phyloP scores from a whole-genome alignment of 257 asterid species.

The Lantana camara region DNA sequence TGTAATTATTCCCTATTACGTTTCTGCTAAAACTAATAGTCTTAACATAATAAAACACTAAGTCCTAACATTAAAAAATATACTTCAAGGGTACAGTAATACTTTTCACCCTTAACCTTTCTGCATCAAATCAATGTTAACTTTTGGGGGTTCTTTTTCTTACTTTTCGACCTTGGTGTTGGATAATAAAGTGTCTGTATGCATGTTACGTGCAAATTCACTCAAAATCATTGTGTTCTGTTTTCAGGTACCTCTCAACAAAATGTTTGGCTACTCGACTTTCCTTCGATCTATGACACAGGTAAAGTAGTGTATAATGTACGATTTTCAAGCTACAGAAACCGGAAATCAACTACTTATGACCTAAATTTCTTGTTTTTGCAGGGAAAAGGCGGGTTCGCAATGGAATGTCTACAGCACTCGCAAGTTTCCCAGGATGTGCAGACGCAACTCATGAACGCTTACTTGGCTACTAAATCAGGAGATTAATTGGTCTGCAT shows the following conservation, averaged over 20 bases:
- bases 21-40: no score
- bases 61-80: no score
- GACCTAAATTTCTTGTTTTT: neutral
- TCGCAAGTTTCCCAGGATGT: constrained; percentile 80
- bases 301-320: constrained; percentile 43
- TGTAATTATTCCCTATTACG: no score
- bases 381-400: constrained; percentile 98
- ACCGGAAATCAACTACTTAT: neutral
- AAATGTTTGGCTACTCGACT: constrained; percentile 97
- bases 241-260: constrained; percentile 95
- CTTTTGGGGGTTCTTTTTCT: no score
- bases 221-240: no score
- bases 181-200: no score
- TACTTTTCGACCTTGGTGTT: no score
- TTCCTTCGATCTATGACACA: constrained; percentile 98
- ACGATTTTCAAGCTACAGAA: neutral
- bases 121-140: no score
- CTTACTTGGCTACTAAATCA: constrained; percentile 60
- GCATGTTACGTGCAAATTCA: no score
- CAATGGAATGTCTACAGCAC: constrained; percentile 93
- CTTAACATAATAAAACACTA: no score
- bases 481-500: constrained; percentile 39
- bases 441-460: constrained; percentile 77
- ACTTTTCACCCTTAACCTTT: no score
- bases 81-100: no score